Evolutionary conservation across 768 basidiomycete species (phyloP), one percentile per base, ranked within the genome.

Genomic region (Boletus tomentosulus): DNA sequence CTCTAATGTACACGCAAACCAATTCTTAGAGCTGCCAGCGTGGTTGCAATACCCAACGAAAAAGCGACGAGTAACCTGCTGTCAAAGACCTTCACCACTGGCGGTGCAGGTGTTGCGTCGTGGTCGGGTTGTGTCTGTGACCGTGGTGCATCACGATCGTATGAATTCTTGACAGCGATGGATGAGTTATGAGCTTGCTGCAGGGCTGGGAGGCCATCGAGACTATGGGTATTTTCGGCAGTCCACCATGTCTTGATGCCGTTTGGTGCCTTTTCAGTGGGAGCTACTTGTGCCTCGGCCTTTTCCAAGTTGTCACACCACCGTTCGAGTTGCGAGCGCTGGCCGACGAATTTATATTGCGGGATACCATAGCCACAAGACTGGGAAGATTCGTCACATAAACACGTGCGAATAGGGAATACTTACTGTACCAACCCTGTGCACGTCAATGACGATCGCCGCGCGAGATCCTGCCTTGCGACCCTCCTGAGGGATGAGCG

Each of bases 321-420:
- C 28, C 77, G 72, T 39, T 78, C 71, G 15, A 84, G 78, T 9
- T 74, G 74, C 2, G 74, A 77, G 25, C 86, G 82, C 51, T 85
- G 80, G 4, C 73, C 70, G 38, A 78, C 67, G 69, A 80, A 87
- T 41, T 75, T 71, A 63, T 80, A 86, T 59, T 76, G 77, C 3
- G 87, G 86, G 25, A 86, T 78, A 0, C 78, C 77, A 58, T 76
- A 87, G 22, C 86, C 85, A 58, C 85, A 88, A 2, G 85, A 85
- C 86, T 87, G 56, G 25, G 19, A n/a, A 16, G 25, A 22, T n/a
- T 50, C 4, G 10, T 62, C 7, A 53, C 25, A 31, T n/a, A 9
- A 38, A 13, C 34, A 46, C 3, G 13, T 16, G 19, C 4, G n/a
- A 30, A 4, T 39, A 19, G 6, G n/a, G 27, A n/a, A 15, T 6